Conservation (phyloP, 805 yeast species). For the Saccharomycopsis fodiens region DNA sequence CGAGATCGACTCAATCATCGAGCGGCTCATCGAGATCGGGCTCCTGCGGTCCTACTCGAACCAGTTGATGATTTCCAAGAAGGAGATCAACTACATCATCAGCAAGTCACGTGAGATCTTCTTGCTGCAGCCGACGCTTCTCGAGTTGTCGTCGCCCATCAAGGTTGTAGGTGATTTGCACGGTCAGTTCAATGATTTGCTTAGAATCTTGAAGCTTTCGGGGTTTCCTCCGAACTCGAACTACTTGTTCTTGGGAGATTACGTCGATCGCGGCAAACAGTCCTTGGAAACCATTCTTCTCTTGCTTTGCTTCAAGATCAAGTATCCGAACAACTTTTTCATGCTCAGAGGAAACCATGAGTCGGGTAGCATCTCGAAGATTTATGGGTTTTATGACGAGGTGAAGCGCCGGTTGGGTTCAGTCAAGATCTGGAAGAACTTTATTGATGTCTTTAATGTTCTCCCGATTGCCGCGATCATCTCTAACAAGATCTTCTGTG, state of each 20-base stretch:
- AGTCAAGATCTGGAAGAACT: conserved; percentile 72
- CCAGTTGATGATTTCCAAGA: conserved; percentile 11
- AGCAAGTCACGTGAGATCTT: conserved; percentile 44
- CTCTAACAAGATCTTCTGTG: conserved; percentile 77
- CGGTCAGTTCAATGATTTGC: conserved; percentile 74
- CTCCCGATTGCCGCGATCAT: conserved; percentile 78
- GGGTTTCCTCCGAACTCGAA: conserved; percentile 81
- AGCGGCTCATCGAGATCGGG: conserved; percentile 18
- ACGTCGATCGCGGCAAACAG: conserved; percentile 82
- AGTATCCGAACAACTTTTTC: conserved; percentile 79
- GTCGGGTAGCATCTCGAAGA: conserved; percentile 77
- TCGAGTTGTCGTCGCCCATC: conserved; percentile 69
- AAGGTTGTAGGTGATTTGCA: conserved; percentile 85
- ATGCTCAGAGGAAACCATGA: conserved; percentile 77
- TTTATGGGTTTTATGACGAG: conserved; percentile 81
- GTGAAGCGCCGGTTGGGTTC: conserved; percentile 68
- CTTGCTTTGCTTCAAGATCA: conserved; percentile 70
- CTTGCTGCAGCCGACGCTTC: conserved; percentile 54
- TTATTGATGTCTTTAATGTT: conserved; percentile 74
- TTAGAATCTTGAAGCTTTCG: conserved; percentile 72
- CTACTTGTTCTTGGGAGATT: conserved; percentile 73
- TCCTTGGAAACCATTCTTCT: conserved; percentile 70
- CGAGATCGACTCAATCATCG: conserved; percentile 20
- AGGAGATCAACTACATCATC: conserved; percentile 19
- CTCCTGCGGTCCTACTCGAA: conserved; percentile 15